Percentiles rank a stretch among this genome's conserved stretches.
Evolutionary conservation across 2,329 filamentous ascomycete species (phyloP).

Genomic region (Exophiala xenobiotica): DNA sequence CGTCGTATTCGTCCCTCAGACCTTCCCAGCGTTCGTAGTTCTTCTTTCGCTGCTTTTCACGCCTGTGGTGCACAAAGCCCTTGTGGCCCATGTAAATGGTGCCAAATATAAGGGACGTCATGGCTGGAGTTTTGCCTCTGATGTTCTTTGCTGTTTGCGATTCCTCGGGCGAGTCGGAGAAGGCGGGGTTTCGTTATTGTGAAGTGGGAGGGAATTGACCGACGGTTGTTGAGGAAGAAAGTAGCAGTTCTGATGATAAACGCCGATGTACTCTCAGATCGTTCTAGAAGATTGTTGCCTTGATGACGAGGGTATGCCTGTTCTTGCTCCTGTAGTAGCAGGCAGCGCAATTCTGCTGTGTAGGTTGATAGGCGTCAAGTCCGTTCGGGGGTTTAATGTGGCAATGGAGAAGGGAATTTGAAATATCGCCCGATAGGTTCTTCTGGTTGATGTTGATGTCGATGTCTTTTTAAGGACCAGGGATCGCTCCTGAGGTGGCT

Average conservation of each 20-base stretch:
- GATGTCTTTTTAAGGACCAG: too few species aligned
- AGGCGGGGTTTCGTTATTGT: slow-evolving; percentile 9
- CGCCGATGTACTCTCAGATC: not conserved
- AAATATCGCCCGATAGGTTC: too few species aligned
- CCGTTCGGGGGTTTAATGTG: not conserved
- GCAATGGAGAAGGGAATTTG: not conserved
- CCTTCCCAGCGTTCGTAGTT: slow-evolving; percentile 32
- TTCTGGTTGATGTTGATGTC: too few species aligned
- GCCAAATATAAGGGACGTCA: slow-evolving; percentile 31
- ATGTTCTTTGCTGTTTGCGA: not conserved
- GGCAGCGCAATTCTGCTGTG: not conserved
- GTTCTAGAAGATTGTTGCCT: not conserved
- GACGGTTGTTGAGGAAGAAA: not conserved
- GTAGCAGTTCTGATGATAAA: not conserved
- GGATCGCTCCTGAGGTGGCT: too few species aligned
- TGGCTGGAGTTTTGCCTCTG: slow-evolving; percentile 5
- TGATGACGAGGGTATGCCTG: not conserved
- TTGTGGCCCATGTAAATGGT: slow-evolving; percentile 29
- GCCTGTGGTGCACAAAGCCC: slow-evolving; percentile 20
- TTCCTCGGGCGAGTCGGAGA: not conserved
- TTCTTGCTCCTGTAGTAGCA: not conserved
- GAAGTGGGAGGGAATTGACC: not conserved
- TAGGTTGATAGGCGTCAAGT: too few species aligned
- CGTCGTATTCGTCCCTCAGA: slow-evolving; percentile 30
- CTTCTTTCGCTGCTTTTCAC: slow-evolving; percentile 30